Evolutionary conservation across 2,329 filamentous ascomycete species (phyloP).

Genomic region (Bipolaris bicolor): DNA sequence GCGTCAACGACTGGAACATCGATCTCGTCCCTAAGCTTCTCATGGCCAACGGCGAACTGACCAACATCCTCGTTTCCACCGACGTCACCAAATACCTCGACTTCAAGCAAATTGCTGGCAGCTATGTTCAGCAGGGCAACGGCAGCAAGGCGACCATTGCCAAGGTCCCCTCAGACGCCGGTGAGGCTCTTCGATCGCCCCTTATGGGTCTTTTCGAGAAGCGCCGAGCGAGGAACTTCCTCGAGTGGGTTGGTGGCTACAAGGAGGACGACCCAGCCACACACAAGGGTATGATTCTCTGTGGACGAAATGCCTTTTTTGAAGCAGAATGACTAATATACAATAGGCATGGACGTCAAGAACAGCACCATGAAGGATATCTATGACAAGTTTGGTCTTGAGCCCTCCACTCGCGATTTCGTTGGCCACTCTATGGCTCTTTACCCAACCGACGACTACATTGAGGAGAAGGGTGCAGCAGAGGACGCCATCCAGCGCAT

Average conservation of each 20-base stretch:
- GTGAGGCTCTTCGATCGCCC: conserved; percentile 84
- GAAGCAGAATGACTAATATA: not conserved
- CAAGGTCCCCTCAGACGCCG: conserved; percentile 94
- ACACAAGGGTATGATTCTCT: conserved; percentile 76
- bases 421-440: conserved; percentile 98
- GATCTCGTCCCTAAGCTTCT: conserved; percentile 97
- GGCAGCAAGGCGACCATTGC: conserved; percentile 87
- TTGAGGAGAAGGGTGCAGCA: conserved; percentile 73
- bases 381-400: conserved; percentile 96
- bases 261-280: conserved; percentile 80
- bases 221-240: conserved; percentile 92
- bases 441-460: conserved; percentile 88
- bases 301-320: not conserved
- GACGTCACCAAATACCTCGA: conserved; percentile 66
- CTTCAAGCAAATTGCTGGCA: conserved; percentile 78
- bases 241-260: conserved; percentile 92
- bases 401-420: conserved; percentile 88
- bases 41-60: conserved; percentile 98
- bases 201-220: conserved; percentile 99
- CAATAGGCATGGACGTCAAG: conserved; percentile 74
- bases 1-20: conserved; percentile 98
- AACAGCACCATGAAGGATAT: conserved; percentile 94
- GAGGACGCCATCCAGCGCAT: conserved; percentile 90
- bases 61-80: conserved; percentile 97
- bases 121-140: conserved; percentile 89